These are phyloP conservation scores for Aphanomyces astaci DNA, from an alignment of 352 stramenopile genomes.

Conservation along the genomic window DNA sequence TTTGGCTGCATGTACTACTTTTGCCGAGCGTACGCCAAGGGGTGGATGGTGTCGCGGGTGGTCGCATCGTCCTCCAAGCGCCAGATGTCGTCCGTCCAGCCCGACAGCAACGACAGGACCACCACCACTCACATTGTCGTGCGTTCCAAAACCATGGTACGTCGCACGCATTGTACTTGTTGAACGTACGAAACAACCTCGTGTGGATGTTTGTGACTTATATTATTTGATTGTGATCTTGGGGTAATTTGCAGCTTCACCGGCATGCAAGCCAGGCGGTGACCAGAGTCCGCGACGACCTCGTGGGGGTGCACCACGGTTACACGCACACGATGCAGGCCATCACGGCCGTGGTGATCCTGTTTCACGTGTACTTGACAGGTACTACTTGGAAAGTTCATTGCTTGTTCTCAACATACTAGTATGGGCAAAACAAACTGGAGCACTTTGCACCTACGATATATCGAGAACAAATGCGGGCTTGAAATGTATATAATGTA, in stretches of 20 bases:
- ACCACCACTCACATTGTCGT: neutral
- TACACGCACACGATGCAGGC: constrained; percentile 69
- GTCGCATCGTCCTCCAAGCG: neutral
- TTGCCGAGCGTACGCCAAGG: constrained; percentile 45
- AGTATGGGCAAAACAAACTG: too few species aligned
- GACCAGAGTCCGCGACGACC: constrained; percentile 20
- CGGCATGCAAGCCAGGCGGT: neutral
- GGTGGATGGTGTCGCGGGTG: neutral
- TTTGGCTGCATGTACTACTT: constrained; percentile 57
- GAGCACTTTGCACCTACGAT: too few species aligned
- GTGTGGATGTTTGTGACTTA: neutral
- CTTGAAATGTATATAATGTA: too few species aligned
- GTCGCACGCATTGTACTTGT: neutral
- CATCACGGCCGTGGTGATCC: constrained; percentile 60
- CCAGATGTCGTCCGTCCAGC: neutral
- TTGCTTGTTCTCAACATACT: too few species aligned
- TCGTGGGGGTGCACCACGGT: constrained; percentile 59
- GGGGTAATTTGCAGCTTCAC: too few species aligned
- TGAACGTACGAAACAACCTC: too few species aligned
- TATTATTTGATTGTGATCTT: neutral
- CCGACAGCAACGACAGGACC: too few species aligned
- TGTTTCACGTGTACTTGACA: constrained; percentile 59
- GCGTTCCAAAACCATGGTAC: neutral
- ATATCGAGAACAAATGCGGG: too few species aligned
- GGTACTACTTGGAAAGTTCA: too few species aligned